Evolutionary conservation across 768 basidiomycete species (phyloP), one percentile per base, ranked within the genome.

Genomic region (Podaxis sp.): DNA sequence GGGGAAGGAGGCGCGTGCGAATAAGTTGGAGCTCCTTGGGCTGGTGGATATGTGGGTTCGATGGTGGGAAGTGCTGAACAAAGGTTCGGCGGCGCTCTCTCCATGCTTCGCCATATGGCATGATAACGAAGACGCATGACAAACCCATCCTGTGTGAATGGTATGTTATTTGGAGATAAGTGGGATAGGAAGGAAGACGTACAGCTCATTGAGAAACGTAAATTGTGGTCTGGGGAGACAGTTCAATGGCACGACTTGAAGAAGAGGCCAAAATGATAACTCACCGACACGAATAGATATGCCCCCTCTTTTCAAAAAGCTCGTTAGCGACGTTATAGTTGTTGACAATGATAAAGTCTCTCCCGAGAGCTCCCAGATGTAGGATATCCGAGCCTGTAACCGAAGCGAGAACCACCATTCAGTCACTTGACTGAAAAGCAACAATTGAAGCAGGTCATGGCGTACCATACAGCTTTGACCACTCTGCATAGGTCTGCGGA

Each of bases 101-200:
- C 82, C 82, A 82, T 36, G 53, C 49, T 40, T 74, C 69, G 22
- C 77, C 77, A 49, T 82, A 82, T 2, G 71, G 72, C 74, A 80
- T 75, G 40, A 76, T 66, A 1, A 72, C 72, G 55, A 82, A 74
- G 52, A 74, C 69, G 74, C 77, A 80, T 26, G 72, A 73, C 68
- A 75, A 78, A 2, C 79, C 79, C 70, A 80, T 78, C 33, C 82
- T 81, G 55, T n/a, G 17, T 3, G 22, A 57, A 57, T 5, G 19
- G 15, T 19, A 13, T 30, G 39, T 56, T 12, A 44, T 40, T 38
- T 19, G 7, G 36, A n/a, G 22, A n/a, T 28, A 22, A 12, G 4
- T 4, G 13, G 13, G 33, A 39, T 3, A 22, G 26, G 24, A 15
- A 30, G 33, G 46, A 36, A 39, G 5, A 57, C 68, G 36, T 30